Evolutionary conservation across 805 yeast genomes (phyloP).

Genomic region (Myxozyma vanderwaltii): DNA sequence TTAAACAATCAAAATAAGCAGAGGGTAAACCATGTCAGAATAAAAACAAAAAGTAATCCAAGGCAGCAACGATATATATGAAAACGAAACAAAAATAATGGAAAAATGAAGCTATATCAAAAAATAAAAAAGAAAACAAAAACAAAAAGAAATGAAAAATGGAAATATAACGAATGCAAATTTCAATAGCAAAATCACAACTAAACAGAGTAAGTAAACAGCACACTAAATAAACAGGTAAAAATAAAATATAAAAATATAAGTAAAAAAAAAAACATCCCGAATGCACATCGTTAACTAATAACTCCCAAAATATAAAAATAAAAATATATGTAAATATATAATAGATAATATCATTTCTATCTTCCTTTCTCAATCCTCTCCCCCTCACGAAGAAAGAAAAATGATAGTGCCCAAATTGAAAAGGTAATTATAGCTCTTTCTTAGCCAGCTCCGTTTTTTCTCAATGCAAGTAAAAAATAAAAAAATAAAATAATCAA

Average conservation of each 20-base stretch:
- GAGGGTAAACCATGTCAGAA: too few relatives aligned
- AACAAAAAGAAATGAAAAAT: not conserved
- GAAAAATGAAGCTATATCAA: not conserved
- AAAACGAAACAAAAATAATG: not conserved
- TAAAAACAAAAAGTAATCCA: too few relatives aligned
- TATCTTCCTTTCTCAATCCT: not conserved
- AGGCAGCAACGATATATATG: not conserved
- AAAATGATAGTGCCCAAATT: not conserved
- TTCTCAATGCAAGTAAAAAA: not conserved
- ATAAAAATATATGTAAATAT: too few relatives aligned
- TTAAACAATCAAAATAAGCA: too few relatives aligned
- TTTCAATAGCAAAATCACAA: not conserved
- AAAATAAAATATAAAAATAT: not conserved
- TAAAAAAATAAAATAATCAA: not conserved
- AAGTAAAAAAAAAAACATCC: conserved; percentile 3
- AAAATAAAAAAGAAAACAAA: not conserved
- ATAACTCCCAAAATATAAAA: conserved; percentile 3
- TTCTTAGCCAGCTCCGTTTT: not conserved
- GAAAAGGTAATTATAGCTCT: too few relatives aligned
- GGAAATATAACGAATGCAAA: not conserved
- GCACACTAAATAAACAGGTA: not conserved
- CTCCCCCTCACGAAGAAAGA: too few relatives aligned
- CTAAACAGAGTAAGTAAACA: not conserved
- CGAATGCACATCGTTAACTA: conserved; percentile 1
- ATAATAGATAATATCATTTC: not conserved